phyloP scores from a whole-genome alignment of 2,329 filamentous ascomycete species.

The Pestalotiopsis sp. region DNA sequence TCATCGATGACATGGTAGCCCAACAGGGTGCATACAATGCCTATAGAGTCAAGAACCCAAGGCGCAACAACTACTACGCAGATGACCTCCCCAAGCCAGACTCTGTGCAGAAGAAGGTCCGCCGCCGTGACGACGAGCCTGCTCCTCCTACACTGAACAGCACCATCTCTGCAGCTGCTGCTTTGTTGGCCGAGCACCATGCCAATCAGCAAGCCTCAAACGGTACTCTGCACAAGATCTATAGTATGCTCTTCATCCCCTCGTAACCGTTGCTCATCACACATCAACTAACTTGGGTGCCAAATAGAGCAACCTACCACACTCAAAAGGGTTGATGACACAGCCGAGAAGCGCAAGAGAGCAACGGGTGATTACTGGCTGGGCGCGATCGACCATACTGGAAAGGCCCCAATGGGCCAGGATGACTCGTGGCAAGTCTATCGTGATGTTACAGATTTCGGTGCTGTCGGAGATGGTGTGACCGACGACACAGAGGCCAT shows the following conservation, averaged over 20 bases:
- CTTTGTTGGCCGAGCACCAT: neutral
- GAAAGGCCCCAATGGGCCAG: neutral
- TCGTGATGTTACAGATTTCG: neutral
- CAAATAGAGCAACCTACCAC: neutral
- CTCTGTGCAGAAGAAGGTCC: neutral
- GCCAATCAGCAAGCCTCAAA: neutral
- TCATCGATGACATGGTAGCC: neutral
- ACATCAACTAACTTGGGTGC: neutral
- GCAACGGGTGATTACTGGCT: neutral
- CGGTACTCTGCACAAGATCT: neutral
- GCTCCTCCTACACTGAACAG: neutral
- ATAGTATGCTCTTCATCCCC: neutral
- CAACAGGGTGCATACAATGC: neutral
- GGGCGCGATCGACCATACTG: neutral
- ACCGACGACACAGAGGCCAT: conserved; percentile 77
- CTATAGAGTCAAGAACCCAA: neutral
- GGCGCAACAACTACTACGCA: neutral
- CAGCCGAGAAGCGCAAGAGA: neutral
- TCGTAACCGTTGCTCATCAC: no score
- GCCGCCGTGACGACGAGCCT: neutral
- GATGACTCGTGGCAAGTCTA: neutral
- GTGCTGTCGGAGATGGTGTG: conserved; percentile 61
- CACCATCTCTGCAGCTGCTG: neutral
- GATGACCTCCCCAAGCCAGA: neutral
- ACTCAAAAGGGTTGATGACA: neutral